phyloP scores from a whole-genome alignment of 2,329 filamentous ascomycete species.

The Talaromyces sp. region DNA sequence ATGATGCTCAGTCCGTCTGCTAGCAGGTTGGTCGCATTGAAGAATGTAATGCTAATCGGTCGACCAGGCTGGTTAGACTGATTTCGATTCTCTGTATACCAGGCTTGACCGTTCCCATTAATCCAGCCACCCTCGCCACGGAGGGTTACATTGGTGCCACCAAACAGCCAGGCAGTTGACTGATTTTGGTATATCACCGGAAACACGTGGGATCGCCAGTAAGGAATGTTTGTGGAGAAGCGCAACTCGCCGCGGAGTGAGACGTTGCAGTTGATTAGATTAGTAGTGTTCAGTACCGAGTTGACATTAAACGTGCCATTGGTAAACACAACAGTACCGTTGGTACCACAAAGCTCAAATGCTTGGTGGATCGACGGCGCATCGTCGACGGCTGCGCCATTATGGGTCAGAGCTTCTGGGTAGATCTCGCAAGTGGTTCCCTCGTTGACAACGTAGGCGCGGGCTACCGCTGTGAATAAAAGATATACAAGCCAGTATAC shows the following conservation, averaged over 20 bases:
- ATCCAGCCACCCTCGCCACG: slow-evolving; percentile 51
- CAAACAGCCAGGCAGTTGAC: slow-evolving; percentile 50
- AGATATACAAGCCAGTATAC: neutral
- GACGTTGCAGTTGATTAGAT: slow-evolving; percentile 22
- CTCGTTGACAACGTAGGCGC: slow-evolving; percentile 16
- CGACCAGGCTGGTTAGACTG: slow-evolving; percentile 44
- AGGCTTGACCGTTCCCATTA: slow-evolving; percentile 52
- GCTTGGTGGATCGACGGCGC: slow-evolving; percentile 20
- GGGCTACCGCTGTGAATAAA: neutral
- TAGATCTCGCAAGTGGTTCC: slow-evolving; percentile 17
- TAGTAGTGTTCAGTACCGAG: slow-evolving; percentile 20
- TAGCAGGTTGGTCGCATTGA: slow-evolving; percentile 43
- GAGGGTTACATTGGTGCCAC: slow-evolving; percentile 48
- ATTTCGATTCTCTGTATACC: slow-evolving; percentile 50
- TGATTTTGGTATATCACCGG: slow-evolving; percentile 53
- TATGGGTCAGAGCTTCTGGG: slow-evolving; percentile 17
- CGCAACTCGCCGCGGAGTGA: slow-evolving; percentile 21
- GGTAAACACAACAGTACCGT: slow-evolving; percentile 22
- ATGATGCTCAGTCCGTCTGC: slow-evolving; percentile 46
- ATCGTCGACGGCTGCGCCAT: slow-evolving; percentile 17
- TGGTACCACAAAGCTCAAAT: slow-evolving; percentile 23
- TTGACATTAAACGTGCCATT: slow-evolving; percentile 19
- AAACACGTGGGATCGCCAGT: slow-evolving; percentile 50
- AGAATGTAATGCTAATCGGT: slow-evolving; percentile 51
- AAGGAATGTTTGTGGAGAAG: slow-evolving; percentile 44